Evolutionary conservation across 805 yeast species (phyloP), one percentile per base, ranked within the genome.

Genomic region (Starmerella bacillaris): DNA sequence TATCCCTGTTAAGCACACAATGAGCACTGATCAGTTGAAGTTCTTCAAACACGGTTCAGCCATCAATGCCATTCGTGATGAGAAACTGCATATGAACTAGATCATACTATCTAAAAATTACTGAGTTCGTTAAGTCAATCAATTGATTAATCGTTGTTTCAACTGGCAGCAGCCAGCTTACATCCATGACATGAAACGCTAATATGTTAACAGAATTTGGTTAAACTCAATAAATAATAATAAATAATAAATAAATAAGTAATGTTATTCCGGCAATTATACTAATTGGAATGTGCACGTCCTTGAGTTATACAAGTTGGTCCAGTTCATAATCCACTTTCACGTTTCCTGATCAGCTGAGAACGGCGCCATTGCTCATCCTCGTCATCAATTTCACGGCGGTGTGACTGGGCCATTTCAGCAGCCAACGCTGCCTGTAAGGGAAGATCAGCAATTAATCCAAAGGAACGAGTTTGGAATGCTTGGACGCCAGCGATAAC

Each of bases 1-100:
- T 37, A 72, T 89, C 44, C 65, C 69, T 46, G 70, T 89, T 49
- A 83, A 74, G 59, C 98, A 89, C 59, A 86, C 96, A 33, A 84
- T 89, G 96, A 83, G 95, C 16, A 72, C 71, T 55, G 98, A 89
- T 59, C 98, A 89, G 65, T 65, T 89, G 36, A 92, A 78, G 44
- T 89, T 86, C 62, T 89, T 89, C 72, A 83, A 74, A 57, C 94
- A 95, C 26, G 98, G 98, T 36, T 78, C 93, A 37, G 98, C 98
- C 21, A 83, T 89, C 53, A 89, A 89, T 59, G 72, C 71, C 60
- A 89, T 89, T 54, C 86, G 92, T 46, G 66, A 70, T 48, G n/a
- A n/a, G n/a, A n/a, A n/a, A n/a, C n/a, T n/a, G n/a, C n/a, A n/a
- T n/a, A n/a, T n/a, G n/a, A n/a, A n/a, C n/a, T n/a, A n/a, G n/a